These are phyloP conservation scores for Amesomyces nigricolor DNA, from an alignment of 2,329 filamentous ascomycete genomes.

Conservation along the genomic window DNA sequence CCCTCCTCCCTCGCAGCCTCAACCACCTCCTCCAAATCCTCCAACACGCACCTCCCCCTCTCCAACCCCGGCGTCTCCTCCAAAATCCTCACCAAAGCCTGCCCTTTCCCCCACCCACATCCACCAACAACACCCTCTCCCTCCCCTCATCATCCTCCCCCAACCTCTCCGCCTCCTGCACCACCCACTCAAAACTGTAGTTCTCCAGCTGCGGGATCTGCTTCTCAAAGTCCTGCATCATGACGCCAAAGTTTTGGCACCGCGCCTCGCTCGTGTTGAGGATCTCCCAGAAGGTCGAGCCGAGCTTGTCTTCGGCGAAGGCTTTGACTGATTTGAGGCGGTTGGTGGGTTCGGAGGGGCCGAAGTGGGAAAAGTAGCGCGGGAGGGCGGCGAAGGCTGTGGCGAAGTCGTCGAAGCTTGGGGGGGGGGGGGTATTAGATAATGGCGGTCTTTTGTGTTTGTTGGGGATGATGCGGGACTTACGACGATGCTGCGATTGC, in stretches of 20 bases:
- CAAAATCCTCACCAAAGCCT: constrained; percentile 34
- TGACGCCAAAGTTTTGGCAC: constrained; percentile 27
- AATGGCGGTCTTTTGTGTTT: no score
- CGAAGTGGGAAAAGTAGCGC: constrained; percentile 31
- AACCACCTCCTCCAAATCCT: constrained; percentile 33
- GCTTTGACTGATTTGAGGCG: constrained; percentile 27
- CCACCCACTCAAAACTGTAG: constrained; percentile 33
- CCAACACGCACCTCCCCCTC: constrained; percentile 27
- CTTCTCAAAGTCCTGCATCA: constrained; percentile 28
- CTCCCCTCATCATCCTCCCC: neutral
- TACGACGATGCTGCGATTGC: constrained; percentile 16
- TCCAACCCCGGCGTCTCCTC: constrained; percentile 26
- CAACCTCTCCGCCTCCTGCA: neutral
- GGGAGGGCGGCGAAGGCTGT: constrained; percentile 25
- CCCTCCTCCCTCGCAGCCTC: constrained; percentile 24
- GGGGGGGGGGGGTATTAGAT: neutral
- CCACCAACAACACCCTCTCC: constrained; percentile 30
- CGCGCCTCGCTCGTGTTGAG: constrained; percentile 24
- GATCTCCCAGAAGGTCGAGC: constrained; percentile 32
- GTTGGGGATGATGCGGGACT: neutral
- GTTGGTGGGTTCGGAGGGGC: constrained; percentile 29
- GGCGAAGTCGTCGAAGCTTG: constrained; percentile 27
- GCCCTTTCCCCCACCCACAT: constrained; percentile 36
- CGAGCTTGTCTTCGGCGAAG: constrained; percentile 29
- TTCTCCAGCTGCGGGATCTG: constrained; percentile 25